A percentile compares a stretch with the other conserved stretches of the same genome.
These are phyloP conservation scores for Bonia amplexicaulis DNA, from an alignment of 176 grass and related monocot species.

Conservation along the genomic window DNA sequence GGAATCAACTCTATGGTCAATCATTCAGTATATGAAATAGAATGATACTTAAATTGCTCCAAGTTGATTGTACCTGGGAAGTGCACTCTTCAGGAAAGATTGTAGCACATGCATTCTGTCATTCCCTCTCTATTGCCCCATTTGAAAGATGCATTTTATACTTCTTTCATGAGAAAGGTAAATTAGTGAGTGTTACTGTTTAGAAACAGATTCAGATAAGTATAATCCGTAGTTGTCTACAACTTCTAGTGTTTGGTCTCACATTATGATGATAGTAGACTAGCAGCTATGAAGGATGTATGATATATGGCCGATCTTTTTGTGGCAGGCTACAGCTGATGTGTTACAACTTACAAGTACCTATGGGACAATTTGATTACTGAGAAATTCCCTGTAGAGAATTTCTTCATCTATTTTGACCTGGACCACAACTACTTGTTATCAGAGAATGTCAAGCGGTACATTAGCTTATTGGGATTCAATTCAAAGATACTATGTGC, in stretches of 20 bases:
- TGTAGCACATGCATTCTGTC: neutral
- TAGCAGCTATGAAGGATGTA: neutral
- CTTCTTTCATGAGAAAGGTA: neutral
- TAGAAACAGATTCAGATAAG: neutral
- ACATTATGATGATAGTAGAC: neutral
- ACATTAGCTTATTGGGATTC: slow-evolving; percentile 22
- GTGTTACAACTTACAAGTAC: slow-evolving; percentile 54
- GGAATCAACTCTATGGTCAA: neutral
- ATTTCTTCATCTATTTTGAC: slow-evolving; percentile 82
- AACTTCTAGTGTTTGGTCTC: no score
- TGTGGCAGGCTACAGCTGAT: slow-evolving; percentile 76
- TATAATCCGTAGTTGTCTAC: neutral
- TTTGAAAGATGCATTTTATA: neutral
- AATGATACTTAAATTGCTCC: neutral
- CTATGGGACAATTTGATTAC: slow-evolving; percentile 64
- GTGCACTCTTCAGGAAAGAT: neutral
- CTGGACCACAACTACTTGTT: slow-evolving; percentile 55
- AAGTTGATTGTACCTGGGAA: neutral
- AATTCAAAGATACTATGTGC: no score
- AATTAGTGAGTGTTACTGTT: neutral
- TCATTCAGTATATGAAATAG: slow-evolving; percentile 1
- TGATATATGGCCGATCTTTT: slow-evolving; percentile 24
- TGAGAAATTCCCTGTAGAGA: no score
- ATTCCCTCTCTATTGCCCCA: neutral
- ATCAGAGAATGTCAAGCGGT: slow-evolving; percentile 57